These are phyloP conservation scores for Biscogniauxia marginata DNA, from an alignment of 2,329 filamentous ascomycete genomes.

Conservation along the genomic window DNA sequence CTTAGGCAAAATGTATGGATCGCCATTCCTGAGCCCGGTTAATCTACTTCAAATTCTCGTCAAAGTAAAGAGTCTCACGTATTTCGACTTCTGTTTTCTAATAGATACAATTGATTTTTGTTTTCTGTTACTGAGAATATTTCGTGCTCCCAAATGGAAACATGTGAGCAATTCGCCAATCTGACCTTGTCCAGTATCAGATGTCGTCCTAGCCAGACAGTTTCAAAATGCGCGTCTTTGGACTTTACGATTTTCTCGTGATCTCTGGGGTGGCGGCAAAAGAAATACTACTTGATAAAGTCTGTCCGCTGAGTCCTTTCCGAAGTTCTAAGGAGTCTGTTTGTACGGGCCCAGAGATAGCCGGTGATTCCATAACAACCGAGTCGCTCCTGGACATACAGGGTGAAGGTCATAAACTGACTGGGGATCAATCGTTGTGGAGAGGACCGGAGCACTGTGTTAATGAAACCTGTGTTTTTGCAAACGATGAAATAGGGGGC, in stretches of 20 bases:
- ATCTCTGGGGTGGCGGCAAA: neutral
- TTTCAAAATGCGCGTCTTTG: neutral
- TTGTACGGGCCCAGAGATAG: conserved; percentile 13
- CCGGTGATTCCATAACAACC: conserved; percentile 1
- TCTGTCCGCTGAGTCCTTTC: conserved; percentile 20
- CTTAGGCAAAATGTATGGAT: neutral
- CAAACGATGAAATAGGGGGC: conserved; percentile 19
- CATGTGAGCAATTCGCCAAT: neutral
- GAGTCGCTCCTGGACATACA: neutral
- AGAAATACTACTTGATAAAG: neutral
- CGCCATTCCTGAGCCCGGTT: neutral
- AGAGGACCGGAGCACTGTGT: conserved; percentile 24
- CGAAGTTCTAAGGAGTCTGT: conserved; percentile 6
- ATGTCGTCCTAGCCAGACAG: neutral
- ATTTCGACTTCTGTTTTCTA: neutral
- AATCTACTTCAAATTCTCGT: neutral
- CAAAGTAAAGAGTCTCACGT: neutral
- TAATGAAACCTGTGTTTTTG: conserved; percentile 27
- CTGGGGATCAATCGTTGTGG: conserved; percentile 11
- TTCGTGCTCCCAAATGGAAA: neutral
- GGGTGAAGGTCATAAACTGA: neutral
- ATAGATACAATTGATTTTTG: neutral
- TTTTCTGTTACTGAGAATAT: neutral
- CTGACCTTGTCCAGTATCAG: neutral
- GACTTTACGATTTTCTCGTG: neutral